Base-by-base conservation (phyloP, 1,284 basidiomycete species). In the Pascua guehoae region DNA sequence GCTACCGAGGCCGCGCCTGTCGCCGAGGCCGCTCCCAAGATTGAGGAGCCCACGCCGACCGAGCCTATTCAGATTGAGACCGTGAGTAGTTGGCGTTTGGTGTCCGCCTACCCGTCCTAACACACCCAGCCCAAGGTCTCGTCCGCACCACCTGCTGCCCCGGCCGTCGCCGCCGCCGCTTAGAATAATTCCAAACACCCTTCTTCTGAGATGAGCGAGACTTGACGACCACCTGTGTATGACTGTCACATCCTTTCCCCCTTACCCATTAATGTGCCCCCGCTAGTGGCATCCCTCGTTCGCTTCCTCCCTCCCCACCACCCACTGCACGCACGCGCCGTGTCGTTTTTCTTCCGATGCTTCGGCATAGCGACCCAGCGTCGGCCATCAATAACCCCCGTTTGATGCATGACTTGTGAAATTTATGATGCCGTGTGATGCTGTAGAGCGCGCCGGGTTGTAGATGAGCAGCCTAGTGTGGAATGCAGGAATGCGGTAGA, bases 11-110 rank as follows among this genome's bases (percentile, higher is more conserved):
- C 65, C 12, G 52, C 61, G 40, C 57, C 61, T 39, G 65, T 65
- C 45, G 53, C 66, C 46, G 66, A 66, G 52, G 69, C 66, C 46
- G 72, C 74, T 32, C 73, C 73, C 52, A 66, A 70, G 64, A 64
- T 72, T 40, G 71, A 69, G 51, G 58, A 65, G 56, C 71, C 72
- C n/a, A 57, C 58, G 12, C 57, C 61, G 5, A 62, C 69, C 32
- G 72, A 71, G 63, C 74, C 74, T 38, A 59, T 75, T 51, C 63
- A 70, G 66, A 70, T 75, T 11, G 68, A 72, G 58, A 64, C 68
- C 60, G 70, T 71, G 57, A 67, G 70, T 67, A 67, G 70, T 67
- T n/a, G n/a, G 32, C 24, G 11, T 39, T 41, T 12, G n/a, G 50
- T 41, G 10, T 14, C 15, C 5, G 1, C 18, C 2, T 18, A 14